phyloP scores from a whole-genome alignment of 176 grass and related monocot species.

The Raddia distichophylla region DNA sequence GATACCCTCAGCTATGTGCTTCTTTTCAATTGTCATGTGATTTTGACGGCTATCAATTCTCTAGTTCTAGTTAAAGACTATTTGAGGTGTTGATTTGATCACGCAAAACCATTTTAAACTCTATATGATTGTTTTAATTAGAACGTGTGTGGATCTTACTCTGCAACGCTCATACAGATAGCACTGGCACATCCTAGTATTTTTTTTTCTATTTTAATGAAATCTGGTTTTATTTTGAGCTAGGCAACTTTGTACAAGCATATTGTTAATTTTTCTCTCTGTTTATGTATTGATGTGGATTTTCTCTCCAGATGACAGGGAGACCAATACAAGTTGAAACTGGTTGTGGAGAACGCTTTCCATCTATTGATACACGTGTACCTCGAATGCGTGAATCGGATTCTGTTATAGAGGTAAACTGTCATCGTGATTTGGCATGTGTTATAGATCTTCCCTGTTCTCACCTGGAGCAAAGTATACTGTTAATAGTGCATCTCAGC shows the following conservation, averaged over 20 bases:
- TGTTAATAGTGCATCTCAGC: slow-evolving; percentile 7
- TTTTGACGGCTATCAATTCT: not conserved
- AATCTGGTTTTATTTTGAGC: not conserved
- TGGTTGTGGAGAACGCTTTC: slow-evolving; percentile 73
- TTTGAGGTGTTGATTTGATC: not conserved
- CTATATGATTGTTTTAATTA: not conserved
- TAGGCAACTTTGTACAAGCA: not conserved
- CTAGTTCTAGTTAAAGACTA: slow-evolving; percentile 1
- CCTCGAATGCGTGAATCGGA: slow-evolving; percentile 82
- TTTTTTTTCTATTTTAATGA: slow-evolving; percentile 7
- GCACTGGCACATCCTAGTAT: not conserved
- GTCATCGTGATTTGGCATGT: slow-evolving; percentile 13
- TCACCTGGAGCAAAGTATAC: not conserved
- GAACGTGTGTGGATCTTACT: not conserved
- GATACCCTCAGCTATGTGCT: not conserved
- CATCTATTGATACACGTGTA: slow-evolving; percentile 81
- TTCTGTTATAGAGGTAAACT: slow-evolving; percentile 96
- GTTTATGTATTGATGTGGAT: slow-evolving; percentile 28
- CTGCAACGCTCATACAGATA: not conserved
- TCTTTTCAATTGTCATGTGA: slow-evolving; percentile 15
- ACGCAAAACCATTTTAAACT: slow-evolving; percentile 9
- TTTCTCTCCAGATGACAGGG: slow-evolving; percentile 76
- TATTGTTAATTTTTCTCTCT: slow-evolving; percentile 1
- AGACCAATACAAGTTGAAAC: slow-evolving; percentile 97
- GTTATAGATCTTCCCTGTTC: slow-evolving; percentile 6